Evolutionary conservation across 2,329 filamentous ascomycete genomes (phyloP), one percentile per base, ranked within the genome.

Genomic region (Stromatinia cepivora): DNA sequence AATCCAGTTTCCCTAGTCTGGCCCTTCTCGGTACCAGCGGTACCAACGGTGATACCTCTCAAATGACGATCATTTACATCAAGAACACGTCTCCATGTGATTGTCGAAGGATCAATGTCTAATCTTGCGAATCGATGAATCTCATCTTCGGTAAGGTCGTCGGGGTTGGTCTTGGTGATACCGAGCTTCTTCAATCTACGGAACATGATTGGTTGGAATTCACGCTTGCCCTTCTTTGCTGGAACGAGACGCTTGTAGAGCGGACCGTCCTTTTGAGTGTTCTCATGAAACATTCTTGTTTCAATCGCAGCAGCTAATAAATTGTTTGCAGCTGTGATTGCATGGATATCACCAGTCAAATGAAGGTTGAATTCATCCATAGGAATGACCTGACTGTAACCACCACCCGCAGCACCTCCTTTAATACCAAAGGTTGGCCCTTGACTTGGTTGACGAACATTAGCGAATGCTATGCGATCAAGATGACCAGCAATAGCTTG

Each of bases 331-430:
- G 94, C 94, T 66, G 93, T 93, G 77, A 99, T 95, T 73, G 95
- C 95, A 80, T 99, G 95, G 69, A 99, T 98, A 79, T 99, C 95
- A 77, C 95, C 95, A 68, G 95, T 99, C 77, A 99, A 83, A 80
- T 99, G 95, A 78, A 99, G 84, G 82, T 99, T 99, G 85, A 99
- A 99, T 81, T 99, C 95, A 77, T 99, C 95, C 95, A 99, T 99
- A 70, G 95, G 95, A 76, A 99, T 98, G 78, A 99, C 95, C 81
- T 99, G 95, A 80, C 93, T 97, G 87, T 98, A 99, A 52, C 95
- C 95, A 80, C 95, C 95, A 77, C 95, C 95, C 69, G 95, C 95
- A 70, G 95, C 95, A 77, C 95, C 95, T 72, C 95, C 95, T 85
- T 99, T 99, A 86, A 99, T 98, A 77, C 95, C 95, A 79, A 99